phyloP scores from a whole-genome alignment of 139 green algal species.

The Volvox reticuliferus region DNA sequence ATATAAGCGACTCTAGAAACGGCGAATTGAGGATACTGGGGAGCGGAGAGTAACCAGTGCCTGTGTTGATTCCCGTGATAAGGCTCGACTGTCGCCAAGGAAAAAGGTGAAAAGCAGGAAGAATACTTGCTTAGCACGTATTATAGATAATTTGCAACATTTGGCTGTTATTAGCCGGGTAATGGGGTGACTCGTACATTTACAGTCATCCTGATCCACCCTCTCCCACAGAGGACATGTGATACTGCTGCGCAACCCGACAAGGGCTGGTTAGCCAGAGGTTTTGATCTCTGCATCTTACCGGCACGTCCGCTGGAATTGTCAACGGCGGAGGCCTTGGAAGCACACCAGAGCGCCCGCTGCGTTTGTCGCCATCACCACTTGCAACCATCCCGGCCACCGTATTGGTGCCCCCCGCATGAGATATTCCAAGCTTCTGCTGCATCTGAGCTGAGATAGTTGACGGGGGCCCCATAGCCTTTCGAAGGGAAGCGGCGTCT shows the following conservation, averaged over 20 bases:
- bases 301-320: slow-evolving; percentile 46
- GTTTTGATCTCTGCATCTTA: neutral
- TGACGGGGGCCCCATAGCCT: slow-evolving; percentile 23
- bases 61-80: slow-evolving; percentile 32
- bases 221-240: no score
- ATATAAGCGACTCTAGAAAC: slow-evolving; percentile 27
- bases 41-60: slow-evolving; percentile 47
- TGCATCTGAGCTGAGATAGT: slow-evolving; percentile 46
- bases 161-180: no score
- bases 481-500: neutral
- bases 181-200: no score
- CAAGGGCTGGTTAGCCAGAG: no score
- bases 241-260: no score
- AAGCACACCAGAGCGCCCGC: slow-evolving; percentile 21
- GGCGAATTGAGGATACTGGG: slow-evolving; percentile 48
- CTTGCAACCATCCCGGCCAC: no score
- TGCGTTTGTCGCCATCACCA: slow-evolving; percentile 10
- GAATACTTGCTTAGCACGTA: neutral
- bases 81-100: slow-evolving; percentile 13
- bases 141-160: no score
- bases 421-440: slow-evolving; percentile 37
- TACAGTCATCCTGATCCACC: no score
- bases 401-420: neutral
- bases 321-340: slow-evolving; percentile 52
- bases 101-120: neutral